A percentile compares a stretch with the other conserved stretches of the same genome.
phyloP scores from a whole-genome alignment of 345 rosid genomes.

The Lepidium sativum region DNA sequence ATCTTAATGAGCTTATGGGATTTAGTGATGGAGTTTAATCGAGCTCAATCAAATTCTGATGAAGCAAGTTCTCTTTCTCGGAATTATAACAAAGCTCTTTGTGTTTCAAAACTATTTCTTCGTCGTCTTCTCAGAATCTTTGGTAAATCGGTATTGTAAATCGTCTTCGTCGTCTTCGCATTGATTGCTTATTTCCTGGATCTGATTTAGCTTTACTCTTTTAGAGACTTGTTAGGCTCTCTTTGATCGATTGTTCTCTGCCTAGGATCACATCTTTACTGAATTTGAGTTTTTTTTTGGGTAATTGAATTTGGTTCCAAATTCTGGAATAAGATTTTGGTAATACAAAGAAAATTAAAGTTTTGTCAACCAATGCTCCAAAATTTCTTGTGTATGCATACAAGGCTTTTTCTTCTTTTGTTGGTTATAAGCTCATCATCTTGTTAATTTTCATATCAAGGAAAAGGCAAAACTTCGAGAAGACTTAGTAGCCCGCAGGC shows the following conservation, averaged over 20 bases:
- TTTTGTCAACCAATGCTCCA: no score
- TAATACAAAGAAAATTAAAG: background rate
- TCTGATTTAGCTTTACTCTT: conserved; percentile 5
- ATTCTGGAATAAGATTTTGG: background rate
- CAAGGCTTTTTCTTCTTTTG: no score
- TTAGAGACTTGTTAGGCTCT: background rate
- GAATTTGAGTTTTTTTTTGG: background rate
- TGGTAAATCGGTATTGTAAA: conserved; percentile 47
- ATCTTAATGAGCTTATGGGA: no score
- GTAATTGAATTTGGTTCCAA: background rate
- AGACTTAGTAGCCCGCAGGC: no score
- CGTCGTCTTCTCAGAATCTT: conserved; percentile 45
- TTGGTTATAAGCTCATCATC: no score
- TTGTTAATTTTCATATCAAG: no score
- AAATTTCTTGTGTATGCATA: no score
- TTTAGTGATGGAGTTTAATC: conserved; percentile 36
- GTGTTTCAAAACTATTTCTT: conserved; percentile 38
- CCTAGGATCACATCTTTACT: conserved; percentile 2
- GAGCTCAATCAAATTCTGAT: conserved; percentile 38
- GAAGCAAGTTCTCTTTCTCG: conserved; percentile 41
- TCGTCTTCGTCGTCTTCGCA: no score
- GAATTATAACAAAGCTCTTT: conserved; percentile 44
- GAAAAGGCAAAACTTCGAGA: no score
- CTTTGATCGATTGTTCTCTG: background rate
- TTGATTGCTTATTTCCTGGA: background rate